These are phyloP conservation scores for Chenopodium quinoa DNA, from an alignment of 148 eudicot genomes.

Conservation along the genomic window DNA sequence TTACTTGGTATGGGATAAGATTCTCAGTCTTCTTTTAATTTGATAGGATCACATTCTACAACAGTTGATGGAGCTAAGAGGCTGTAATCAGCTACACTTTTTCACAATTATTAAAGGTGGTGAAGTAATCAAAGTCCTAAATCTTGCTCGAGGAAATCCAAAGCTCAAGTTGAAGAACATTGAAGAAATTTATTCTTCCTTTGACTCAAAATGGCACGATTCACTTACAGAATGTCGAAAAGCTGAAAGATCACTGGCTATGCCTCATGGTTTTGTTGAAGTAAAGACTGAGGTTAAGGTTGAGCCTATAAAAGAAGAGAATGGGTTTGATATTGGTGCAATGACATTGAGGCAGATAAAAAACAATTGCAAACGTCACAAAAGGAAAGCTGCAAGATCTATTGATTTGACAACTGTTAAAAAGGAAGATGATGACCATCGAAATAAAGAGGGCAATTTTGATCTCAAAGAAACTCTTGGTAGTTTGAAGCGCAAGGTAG, in stretches of 20 bases:
- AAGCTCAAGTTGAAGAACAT: conserved; percentile 40
- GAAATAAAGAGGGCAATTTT: conserved; percentile 43
- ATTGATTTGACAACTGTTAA: conserved; percentile 23
- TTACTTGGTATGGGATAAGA: background rate
- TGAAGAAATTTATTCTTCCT: conserved; percentile 41
- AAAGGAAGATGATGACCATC: conserved; percentile 32
- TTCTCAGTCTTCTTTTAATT: background rate
- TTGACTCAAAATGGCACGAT: conserved; percentile 23
- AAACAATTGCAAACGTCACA: conserved; percentile 46
- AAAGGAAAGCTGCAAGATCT: conserved; percentile 37
- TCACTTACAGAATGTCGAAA: conserved; percentile 17
- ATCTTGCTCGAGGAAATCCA: conserved; percentile 46
- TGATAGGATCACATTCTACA: conserved; percentile 10
- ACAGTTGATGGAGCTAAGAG: conserved; percentile 48
- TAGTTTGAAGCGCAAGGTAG: conserved; percentile 49
- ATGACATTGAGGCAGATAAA: conserved; percentile 54
- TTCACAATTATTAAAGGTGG: conserved; percentile 47
- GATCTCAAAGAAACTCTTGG: conserved; percentile 59
- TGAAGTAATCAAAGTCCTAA: conserved; percentile 37
- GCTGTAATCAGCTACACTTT: conserved; percentile 48
- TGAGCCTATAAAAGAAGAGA: conserved; percentile 21
- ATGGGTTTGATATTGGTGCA: conserved; percentile 32
- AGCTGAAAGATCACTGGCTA: conserved; percentile 33
- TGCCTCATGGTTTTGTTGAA: conserved; percentile 19
- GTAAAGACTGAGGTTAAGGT: conserved; percentile 29